Percentiles rank a stretch among this genome's conserved stretches.
Evolutionary conservation across 2,329 filamentous ascomycete species (phyloP).

Genomic region (Aureobasidium sp.): DNA sequence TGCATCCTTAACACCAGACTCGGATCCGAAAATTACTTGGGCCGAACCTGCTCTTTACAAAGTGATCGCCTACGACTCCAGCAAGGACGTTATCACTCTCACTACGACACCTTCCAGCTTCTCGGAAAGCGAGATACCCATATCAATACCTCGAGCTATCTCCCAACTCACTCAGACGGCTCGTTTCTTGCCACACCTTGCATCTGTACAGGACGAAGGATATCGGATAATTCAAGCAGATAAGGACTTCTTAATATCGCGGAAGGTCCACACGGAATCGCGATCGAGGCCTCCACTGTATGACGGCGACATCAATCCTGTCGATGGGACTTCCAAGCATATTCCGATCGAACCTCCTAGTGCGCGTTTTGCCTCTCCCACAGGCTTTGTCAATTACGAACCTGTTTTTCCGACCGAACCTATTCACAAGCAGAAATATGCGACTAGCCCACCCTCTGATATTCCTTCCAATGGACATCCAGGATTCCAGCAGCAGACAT

Average conservation of each 20-base stretch:
- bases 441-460: neutral
- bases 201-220: slow-evolving; percentile 49
- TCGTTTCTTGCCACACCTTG: slow-evolving; percentile 58
- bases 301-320: slow-evolving; percentile 43
- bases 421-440: neutral
- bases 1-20: neutral
- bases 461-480: neutral
- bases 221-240: slow-evolving; percentile 59
- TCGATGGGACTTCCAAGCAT: slow-evolving; percentile 35
- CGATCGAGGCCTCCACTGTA: slow-evolving; percentile 11
- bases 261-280: slow-evolving; percentile 42
- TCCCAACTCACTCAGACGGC: slow-evolving; percentile 53
- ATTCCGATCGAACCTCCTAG: slow-evolving; percentile 28
- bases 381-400: slow-evolving; percentile 58
- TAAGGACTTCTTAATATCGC: slow-evolving; percentile 58
- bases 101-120: slow-evolving; percentile 52
- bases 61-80: slow-evolving; percentile 57
- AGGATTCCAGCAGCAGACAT: slow-evolving; percentile 38
- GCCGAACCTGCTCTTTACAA: slow-evolving; percentile 45
- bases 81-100: slow-evolving; percentile 48
- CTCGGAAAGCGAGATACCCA: slow-evolving; percentile 40
- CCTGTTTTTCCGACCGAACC: slow-evolving; percentile 17
- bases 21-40: slow-evolving; percentile 19
- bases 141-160: slow-evolving; percentile 54
- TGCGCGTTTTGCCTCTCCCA: slow-evolving; percentile 55